phyloP scores from a whole-genome alignment of 495 filamentous ascomycete genomes.

The Penicillium goetzii region DNA sequence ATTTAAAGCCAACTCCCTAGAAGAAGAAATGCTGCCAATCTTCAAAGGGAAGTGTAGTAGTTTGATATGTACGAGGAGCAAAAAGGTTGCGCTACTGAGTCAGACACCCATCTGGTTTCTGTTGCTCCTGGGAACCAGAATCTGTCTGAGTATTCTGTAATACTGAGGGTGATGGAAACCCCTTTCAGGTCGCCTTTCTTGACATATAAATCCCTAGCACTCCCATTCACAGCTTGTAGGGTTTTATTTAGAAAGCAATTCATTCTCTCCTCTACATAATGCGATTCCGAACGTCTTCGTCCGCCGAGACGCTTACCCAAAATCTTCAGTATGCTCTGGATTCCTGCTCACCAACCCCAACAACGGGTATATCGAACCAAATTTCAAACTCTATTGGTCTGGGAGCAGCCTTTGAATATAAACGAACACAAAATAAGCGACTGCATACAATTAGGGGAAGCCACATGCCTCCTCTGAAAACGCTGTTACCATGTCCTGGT shows the following conservation, averaged over 20 bases:
- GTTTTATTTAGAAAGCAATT: slow-evolving; percentile 1
- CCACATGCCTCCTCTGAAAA: neutral
- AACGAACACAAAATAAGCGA: neutral
- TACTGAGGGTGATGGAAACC: slow-evolving; percentile 1
- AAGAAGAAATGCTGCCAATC: slow-evolving; percentile 1
- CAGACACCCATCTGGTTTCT: slow-evolving; percentile 3
- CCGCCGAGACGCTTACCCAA: slow-evolving; percentile 3
- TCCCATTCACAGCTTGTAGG: slow-evolving; percentile 2
- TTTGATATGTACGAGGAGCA: neutral
- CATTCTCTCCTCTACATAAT: slow-evolving; percentile 4
- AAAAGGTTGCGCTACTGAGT: slow-evolving; percentile 1
- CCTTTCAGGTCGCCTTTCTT: slow-evolving; percentile 2
- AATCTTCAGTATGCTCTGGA: slow-evolving; percentile 4
- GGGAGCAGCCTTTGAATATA: slow-evolving; percentile 4
- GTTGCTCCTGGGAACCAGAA: slow-evolving; percentile 3
- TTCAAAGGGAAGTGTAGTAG: slow-evolving; percentile 1
- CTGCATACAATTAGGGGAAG: neutral
- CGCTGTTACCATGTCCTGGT: slow-evolving; percentile 1
- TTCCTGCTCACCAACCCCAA: slow-evolving; percentile 2
- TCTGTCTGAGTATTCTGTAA: slow-evolving; percentile 3
- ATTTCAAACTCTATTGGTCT: slow-evolving; percentile 1
- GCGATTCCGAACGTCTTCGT: slow-evolving; percentile 4
- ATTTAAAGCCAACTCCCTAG: slow-evolving; percentile 1
- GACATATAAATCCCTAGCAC: slow-evolving; percentile 4
- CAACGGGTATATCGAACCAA: slow-evolving; percentile 4